Evolutionary conservation across 768 basidiomycete genomes (phyloP), one percentile per base, ranked within the genome.

Genomic region (Asterophora lycoperdoides): DNA sequence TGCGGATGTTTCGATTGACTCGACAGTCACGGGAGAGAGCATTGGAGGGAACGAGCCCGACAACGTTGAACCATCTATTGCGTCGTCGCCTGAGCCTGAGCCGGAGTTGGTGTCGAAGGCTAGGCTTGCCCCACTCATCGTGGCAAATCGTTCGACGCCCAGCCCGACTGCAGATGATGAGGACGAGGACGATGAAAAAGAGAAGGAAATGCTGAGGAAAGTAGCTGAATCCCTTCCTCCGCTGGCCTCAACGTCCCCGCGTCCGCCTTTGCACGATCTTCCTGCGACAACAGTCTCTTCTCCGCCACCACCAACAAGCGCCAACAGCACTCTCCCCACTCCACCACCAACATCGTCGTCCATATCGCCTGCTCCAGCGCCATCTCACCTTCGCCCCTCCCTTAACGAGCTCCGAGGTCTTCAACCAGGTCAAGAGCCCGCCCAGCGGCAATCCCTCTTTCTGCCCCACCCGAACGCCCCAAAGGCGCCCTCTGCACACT

Each of bases 381-480:
- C 60, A 11, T 50, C 64, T 15, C 62, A 62, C 45, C 59, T 60
- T 14, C 65, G 64, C 14, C 69, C 65, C 4, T 66, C 65, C 17
- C 61, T 68, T 6, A 46, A 56, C 11, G 65, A 71, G 15, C 53
- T 70, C 6, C 61, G 67, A 0, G 65, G 61, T 13, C 64, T 60
- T 30, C 23, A 56, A 57, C 30, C 70, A 50, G 20, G 66, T 48
- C 39, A 64, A 10, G 64, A 60, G n/a, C 63, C 64, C 41, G 61
- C 56, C 14, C 63, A 66, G 46, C 64, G 72, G 3, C 63, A 67
- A 15, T 69, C 68, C 18, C 51, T 77, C 3, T 77, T 76, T 58
- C 58, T 73, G 1, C 75, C 73, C 0, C 75, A 77, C 49, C 75
- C 74, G 1, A 72, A 72, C 38, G 75, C 75, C 2, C 75, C 74